phyloP scores from a whole-genome alignment of 352 stramenopile species.

The Globisporangium paroecandrum region DNA sequence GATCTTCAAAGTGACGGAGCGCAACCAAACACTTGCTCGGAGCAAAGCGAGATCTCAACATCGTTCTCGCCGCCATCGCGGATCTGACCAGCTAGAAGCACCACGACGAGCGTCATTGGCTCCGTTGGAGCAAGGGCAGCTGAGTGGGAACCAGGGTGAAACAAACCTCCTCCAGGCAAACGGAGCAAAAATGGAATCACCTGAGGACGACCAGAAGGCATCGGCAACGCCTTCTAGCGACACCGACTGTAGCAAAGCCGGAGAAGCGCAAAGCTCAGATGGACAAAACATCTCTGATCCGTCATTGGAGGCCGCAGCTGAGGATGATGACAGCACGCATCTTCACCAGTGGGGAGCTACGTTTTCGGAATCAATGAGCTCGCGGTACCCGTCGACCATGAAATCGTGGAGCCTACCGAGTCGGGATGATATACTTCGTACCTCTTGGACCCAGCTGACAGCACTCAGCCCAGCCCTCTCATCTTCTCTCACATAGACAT shows the following conservation, averaged over 20 bases:
- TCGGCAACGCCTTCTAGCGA: background rate
- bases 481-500: background rate
- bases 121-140: background rate
- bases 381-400: constrained; percentile 17
- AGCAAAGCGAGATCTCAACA: background rate
- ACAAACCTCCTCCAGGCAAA: background rate
- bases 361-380: background rate
- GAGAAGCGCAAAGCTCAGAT: background rate
- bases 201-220: background rate
- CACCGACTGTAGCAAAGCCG: background rate
- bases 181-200: background rate
- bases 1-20: constrained; percentile 71
- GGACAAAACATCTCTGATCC: background rate
- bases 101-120: background rate
- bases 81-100: background rate
- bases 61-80: background rate
- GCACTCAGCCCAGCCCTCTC: background rate
- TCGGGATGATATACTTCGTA: constrained; percentile 13
- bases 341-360: background rate
- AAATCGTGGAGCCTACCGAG: constrained; percentile 14
- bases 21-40: constrained; percentile 40
- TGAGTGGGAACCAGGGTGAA: background rate
- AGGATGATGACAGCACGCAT: constrained; percentile 5
- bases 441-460: constrained; percentile 16
- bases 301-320: background rate